Conservation (phyloP, 345 rosid genomes). For the Iberis pinnata region DNA sequence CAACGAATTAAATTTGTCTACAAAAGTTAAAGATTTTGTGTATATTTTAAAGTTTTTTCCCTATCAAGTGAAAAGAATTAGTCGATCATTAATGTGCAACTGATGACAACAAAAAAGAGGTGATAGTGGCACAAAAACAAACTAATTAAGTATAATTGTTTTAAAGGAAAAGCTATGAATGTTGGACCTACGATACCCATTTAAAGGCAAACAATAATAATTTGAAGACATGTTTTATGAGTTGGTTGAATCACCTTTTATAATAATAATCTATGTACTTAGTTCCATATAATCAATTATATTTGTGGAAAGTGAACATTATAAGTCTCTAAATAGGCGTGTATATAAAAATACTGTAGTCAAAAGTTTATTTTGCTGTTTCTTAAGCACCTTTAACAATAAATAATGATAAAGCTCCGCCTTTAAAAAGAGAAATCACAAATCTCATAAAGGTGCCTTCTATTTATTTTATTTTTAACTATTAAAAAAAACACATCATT, state of each 20-base stretch:
- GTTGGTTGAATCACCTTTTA: slow-evolving; percentile 28
- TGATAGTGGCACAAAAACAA: slow-evolving; percentile 27
- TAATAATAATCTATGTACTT: slow-evolving; percentile 11
- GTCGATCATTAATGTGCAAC: too few species aligned
- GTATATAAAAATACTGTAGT: slow-evolving; percentile 11
- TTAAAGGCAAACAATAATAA: slow-evolving; percentile 23
- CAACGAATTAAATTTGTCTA: too few species aligned
- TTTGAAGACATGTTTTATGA: slow-evolving; percentile 21
- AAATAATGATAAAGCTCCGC: slow-evolving; percentile 24
- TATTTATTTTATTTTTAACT: neutral
- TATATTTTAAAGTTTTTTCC: too few species aligned
- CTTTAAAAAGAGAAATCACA: slow-evolving; percentile 3
- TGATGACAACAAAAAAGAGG: too few species aligned
- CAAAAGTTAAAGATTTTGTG: too few species aligned
- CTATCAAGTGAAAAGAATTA: neutral
- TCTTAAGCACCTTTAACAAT: slow-evolving; percentile 29
- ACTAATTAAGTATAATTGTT: slow-evolving; percentile 21
- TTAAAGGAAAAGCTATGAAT: slow-evolving; percentile 16
- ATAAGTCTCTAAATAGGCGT: slow-evolving; percentile 7
- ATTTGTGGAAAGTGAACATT: slow-evolving; percentile 1
- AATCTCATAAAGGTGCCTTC: slow-evolving; percentile 12
- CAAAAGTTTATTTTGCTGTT: slow-evolving; percentile 20
- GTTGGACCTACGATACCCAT: slow-evolving; percentile 28
- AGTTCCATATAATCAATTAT: slow-evolving; percentile 2
- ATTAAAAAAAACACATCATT: neutral